phyloP scores from a whole-genome alignment of 495 filamentous ascomycete genomes.

The Lasiosphaeria ovina region DNA sequence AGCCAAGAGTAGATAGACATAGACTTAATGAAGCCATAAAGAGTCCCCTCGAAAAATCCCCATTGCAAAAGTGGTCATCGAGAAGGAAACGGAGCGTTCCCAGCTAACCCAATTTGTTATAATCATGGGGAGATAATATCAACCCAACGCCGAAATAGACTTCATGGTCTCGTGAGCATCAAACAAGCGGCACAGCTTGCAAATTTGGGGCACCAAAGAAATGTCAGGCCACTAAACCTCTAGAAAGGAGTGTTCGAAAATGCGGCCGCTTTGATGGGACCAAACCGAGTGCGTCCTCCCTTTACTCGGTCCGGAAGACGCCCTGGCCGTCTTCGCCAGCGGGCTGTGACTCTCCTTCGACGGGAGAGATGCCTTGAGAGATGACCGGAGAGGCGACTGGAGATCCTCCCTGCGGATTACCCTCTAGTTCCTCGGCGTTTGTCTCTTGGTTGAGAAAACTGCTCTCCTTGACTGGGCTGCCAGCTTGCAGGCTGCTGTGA shows the following conservation, averaged over 20 bases:
- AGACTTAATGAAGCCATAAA: neutral
- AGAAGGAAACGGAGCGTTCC: neutral
- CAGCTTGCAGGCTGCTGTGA: constrained; percentile 55
- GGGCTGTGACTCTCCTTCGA: neutral
- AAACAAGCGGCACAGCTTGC: neutral
- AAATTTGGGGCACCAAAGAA: neutral
- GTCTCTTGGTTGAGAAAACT: constrained; percentile 77
- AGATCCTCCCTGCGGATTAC: neutral
- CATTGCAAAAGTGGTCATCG: neutral
- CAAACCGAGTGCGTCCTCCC: neutral
- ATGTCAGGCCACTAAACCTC: neutral
- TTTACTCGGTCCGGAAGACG: neutral
- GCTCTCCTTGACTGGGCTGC: constrained; percentile 83
- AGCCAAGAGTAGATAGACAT: neutral
- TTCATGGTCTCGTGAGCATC: constrained; percentile 7
- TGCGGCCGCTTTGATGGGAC: no score
- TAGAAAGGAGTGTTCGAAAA: neutral
- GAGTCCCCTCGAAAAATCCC: neutral
- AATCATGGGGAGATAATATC: constrained; percentile 2
- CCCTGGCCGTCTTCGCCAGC: neutral
- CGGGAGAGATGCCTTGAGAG: neutral
- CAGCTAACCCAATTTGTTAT: neutral
- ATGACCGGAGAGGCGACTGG: no score
- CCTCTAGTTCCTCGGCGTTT: constrained; percentile 60
- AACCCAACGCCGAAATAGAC: constrained; percentile 13